These are phyloP conservation scores for Neopestalotiopsis sp. DNA, from an alignment of 2,329 filamentous ascomycete genomes.

Conservation along the genomic window DNA sequence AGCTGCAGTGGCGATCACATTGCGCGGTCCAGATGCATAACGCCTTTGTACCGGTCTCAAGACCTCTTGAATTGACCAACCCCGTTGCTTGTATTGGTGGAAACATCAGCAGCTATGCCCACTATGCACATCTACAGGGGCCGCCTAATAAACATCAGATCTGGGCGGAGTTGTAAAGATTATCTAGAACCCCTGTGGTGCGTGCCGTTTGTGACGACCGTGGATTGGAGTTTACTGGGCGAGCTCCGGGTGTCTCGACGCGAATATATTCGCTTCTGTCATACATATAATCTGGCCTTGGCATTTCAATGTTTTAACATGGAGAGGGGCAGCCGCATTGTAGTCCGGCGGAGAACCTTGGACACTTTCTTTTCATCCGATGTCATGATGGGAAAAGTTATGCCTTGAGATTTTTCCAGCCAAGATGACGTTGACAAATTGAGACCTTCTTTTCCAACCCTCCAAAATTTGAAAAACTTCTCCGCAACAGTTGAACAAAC, in stretches of 20 bases:
- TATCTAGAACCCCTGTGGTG: neutral
- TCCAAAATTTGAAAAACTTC: neutral
- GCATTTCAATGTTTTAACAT: neutral
- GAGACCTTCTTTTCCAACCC: neutral
- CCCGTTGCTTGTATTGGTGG: slow-evolving; percentile 1
- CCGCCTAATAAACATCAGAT: slow-evolving; percentile 12
- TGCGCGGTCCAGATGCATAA: slow-evolving; percentile 1
- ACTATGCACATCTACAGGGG: slow-evolving; percentile 2
- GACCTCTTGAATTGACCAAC: neutral
- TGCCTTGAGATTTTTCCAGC: neutral
- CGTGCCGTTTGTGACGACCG: neutral
- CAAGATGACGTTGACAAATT: neutral
- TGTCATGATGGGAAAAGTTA: neutral
- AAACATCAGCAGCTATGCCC: slow-evolving; percentile 4
- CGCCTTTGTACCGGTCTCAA: neutral
- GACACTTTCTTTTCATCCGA: neutral
- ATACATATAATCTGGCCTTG: neutral
- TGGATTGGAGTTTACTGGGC: neutral
- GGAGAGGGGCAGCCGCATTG: neutral
- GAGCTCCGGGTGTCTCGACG: slow-evolving; percentile 1
- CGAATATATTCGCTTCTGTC: neutral
- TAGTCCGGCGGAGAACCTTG: neutral
- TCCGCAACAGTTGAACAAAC: neutral
- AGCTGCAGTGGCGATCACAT: neutral
- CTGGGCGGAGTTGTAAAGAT: neutral